These are phyloP conservation scores for Saccharum hybrid DNA, from an alignment of 202 grass and related monocot genomes.

Conservation along the genomic window DNA sequence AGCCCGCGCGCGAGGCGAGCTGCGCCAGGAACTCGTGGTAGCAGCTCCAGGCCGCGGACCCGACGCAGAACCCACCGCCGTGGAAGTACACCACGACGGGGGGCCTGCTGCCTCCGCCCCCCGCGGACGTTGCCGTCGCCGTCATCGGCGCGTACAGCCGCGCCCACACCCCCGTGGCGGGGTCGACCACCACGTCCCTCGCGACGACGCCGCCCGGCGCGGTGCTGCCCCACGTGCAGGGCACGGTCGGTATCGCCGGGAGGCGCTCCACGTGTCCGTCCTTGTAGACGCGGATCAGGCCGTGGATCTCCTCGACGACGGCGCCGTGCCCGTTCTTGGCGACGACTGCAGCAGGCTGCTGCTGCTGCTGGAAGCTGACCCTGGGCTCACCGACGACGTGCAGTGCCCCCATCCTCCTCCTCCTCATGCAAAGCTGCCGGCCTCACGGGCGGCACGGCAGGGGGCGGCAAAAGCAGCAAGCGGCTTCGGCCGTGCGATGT, in stretches of 20 bases:
- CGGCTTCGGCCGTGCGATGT: constrained; percentile 32
- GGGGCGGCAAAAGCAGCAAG: not conserved
- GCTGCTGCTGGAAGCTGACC: constrained; percentile 43
- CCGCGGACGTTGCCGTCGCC: not conserved
- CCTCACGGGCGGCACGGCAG: constrained; percentile 33
- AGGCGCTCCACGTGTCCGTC: constrained; percentile 82
- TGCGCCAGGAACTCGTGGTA: constrained; percentile 83
- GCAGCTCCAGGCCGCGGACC: constrained; percentile 80
- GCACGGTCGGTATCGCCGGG: constrained; percentile 64
- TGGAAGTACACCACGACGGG: constrained; percentile 93
- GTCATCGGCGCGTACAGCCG: constrained; percentile 69
- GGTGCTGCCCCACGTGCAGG: constrained; percentile 62
- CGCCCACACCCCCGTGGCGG: constrained; percentile 61
- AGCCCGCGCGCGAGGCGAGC: constrained; percentile 46
- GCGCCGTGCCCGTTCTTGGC: constrained; percentile 48
- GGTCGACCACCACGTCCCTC: constrained; percentile 57
- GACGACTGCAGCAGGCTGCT: not conserved
- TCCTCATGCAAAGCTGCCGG: constrained; percentile 42
- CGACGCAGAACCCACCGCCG: constrained; percentile 89
- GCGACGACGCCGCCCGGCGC: constrained; percentile 43
- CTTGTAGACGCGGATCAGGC: constrained; percentile 71
- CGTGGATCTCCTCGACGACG: constrained; percentile 79
- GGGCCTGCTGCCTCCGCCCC: not conserved
- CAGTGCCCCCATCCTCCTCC: constrained; percentile 71
- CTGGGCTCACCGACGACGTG: constrained; percentile 62